Base-by-base conservation (phyloP, 2,329 filamentous ascomycete species). In the Dryadomyces quercivorus region DNA sequence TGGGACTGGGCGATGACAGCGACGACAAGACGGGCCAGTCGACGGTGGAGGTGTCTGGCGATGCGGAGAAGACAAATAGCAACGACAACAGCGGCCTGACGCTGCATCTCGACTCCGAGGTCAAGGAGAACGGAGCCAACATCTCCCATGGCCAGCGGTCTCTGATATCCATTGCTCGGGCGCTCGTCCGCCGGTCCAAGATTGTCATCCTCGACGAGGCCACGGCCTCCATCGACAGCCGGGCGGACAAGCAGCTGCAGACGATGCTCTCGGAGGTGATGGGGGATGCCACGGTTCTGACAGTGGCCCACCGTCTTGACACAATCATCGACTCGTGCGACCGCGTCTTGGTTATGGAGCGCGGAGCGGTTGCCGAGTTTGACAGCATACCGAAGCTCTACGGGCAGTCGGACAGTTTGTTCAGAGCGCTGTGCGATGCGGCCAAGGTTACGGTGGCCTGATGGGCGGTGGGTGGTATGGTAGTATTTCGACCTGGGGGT, bases 201-300 rank as follows among this genome's bases (percentile, higher is more conserved):
- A 88, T 96, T 1, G 75, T 96, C 10, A 84, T 96, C 63, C 95
- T 95, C 89, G 91, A 96, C 66, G 91, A 96, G 72, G 91, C 91
- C 1, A 96, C 91, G 0, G 91, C 91, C 0, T 92, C 86, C 0
- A 95, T 96, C 62, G 91, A 96, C 69, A 36, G 34, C 18, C 45
- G 40, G 15, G 53, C 57, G 2, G 57, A 58, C 53, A 45, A 21
- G 18, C 21, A 44, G 20, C 50, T 58, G n/a, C 57, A 58, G 18
- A 12, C 15, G 18, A 48, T 57, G 46, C 51, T 58, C 13, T 12
- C 20, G 10, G 22, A 50, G n/a, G 48, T 51, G 1, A 52, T 56
- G 50, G 55, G 46, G 26, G 44, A 46, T 16, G 44, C 55, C 0
- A 58, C 57, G 2, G 55, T 58, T 6, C 50, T 58, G 13, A 57